Conservation (phyloP, 1,284 basidiomycete species). For the Malassezia brasiliensis region DNA sequence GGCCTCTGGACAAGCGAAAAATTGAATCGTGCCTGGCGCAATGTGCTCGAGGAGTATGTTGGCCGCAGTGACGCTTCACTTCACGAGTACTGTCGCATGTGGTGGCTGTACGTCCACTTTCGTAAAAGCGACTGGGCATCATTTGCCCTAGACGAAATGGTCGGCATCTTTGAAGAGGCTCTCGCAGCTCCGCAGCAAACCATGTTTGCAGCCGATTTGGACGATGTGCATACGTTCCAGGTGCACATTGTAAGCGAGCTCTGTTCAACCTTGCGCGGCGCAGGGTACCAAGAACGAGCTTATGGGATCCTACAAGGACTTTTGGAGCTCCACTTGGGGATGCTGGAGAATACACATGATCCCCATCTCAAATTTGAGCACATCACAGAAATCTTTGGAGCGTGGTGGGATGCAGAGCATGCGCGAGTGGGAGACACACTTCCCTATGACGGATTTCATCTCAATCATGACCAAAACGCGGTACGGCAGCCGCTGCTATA, state of each 20-base stretch:
- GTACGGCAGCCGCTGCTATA: not conserved
- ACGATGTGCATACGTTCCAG: not conserved
- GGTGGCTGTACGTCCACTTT: constrained; percentile 3
- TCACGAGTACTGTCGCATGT: not conserved
- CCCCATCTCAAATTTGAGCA: not conserved
- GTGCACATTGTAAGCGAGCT: not conserved
- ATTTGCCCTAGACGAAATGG: constrained; percentile 1
- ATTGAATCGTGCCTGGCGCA: constrained; percentile 2
- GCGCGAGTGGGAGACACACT: not conserved
- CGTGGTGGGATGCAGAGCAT: constrained; percentile 15
- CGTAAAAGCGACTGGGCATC: not conserved
- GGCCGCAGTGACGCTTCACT: too few relatives aligned
- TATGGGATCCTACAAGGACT: constrained; percentile 5
- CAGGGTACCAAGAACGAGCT: constrained; percentile 10
- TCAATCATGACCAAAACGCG: not conserved
- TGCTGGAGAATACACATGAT: not conserved
- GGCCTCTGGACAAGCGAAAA: constrained; percentile 1
- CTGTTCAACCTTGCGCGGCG: not conserved
- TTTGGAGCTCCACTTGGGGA: constrained; percentile 5
- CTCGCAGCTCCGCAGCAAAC: not conserved
- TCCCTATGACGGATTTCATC: not conserved
- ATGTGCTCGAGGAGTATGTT: not conserved
- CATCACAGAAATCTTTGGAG: not conserved
- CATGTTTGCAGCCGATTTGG: not conserved
- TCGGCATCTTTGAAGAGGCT: not conserved